These are phyloP conservation scores for Pterocarpus macrocarpus DNA, from an alignment of 306 rosid species.

Conservation along the genomic window DNA sequence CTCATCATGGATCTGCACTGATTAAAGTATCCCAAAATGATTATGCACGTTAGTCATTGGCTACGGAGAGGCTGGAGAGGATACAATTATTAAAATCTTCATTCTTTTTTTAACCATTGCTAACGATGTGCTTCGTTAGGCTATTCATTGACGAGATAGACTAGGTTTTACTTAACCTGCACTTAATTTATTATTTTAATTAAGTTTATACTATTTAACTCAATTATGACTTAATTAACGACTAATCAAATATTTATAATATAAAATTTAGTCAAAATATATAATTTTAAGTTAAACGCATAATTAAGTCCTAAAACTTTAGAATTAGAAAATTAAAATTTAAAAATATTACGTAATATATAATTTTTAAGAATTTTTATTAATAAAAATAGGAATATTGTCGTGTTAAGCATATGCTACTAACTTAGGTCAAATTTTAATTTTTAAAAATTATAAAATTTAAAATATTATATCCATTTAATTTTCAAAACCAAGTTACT, in stretches of 20 bases:
- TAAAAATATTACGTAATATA: too few relatives aligned
- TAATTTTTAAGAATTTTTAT: too few relatives aligned
- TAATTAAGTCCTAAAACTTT: background rate
- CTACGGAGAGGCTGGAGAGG: background rate
- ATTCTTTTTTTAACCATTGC: slow-evolving; percentile 55
- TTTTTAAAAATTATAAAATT: too few relatives aligned
- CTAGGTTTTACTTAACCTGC: background rate
- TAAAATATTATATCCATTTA: too few relatives aligned
- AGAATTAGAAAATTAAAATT: background rate
- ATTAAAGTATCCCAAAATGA: slow-evolving; percentile 58
- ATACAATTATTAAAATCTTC: background rate
- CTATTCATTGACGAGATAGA: background rate
- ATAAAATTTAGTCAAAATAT: background rate
- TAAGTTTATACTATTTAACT: background rate
- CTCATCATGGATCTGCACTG: slow-evolving; percentile 54
- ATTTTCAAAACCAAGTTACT: too few relatives aligned
- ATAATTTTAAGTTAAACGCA: too few relatives aligned
- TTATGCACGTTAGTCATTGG: slow-evolving; percentile 40
- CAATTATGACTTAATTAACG: background rate
- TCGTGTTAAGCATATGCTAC: too few relatives aligned
- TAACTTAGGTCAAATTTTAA: too few relatives aligned
- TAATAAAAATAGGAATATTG: too few relatives aligned
- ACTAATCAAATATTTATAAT: background rate
- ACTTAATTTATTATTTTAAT: background rate
- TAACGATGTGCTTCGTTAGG: slow-evolving; percentile 44